A percentile compares a stretch with the other conserved stretches of the same genome.
These are phyloP conservation scores for Aspergillus cristatus DNA, from an alignment of 495 filamentous ascomycete species.

Conservation along the genomic window DNA sequence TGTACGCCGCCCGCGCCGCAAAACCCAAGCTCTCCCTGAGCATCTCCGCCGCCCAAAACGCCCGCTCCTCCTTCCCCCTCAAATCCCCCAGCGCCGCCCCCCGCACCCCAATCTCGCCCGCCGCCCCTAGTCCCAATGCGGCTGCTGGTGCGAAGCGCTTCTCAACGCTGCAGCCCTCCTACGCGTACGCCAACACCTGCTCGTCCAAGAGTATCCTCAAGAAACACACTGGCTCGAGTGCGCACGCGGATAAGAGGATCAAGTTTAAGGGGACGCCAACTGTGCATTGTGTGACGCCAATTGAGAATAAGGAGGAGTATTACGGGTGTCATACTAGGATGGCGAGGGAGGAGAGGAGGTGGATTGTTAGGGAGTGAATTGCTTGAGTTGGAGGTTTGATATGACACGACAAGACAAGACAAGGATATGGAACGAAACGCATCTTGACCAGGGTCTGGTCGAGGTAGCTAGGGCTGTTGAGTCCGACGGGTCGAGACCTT, in stretches of 20 bases:
- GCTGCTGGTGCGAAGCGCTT: slow-evolving; percentile 34
- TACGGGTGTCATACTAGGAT: slow-evolving; percentile 44
- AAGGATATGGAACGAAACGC: too few relatives aligned
- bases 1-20: slow-evolving; percentile 29
- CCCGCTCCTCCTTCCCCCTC: slow-evolving; percentile 30
- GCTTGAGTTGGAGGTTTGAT: not conserved
- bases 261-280: slow-evolving; percentile 39
- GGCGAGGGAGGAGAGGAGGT: slow-evolving; percentile 41
- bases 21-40: slow-evolving; percentile 41
- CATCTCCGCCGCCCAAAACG: slow-evolving; percentile 32
- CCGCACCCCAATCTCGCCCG: slow-evolving; percentile 38
- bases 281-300: slow-evolving; percentile 43
- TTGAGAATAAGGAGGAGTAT: slow-evolving; percentile 45
- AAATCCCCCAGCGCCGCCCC: slow-evolving; percentile 35
- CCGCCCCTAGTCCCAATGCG: slow-evolving; percentile 32
- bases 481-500: too few relatives aligned
- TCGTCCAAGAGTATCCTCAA: slow-evolving; percentile 45
- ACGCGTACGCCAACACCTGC: slow-evolving; percentile 38
- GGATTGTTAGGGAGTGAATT: slow-evolving; percentile 30
- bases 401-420: slow-evolving; percentile 4
- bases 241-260: slow-evolving; percentile 30
- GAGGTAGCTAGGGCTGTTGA: not conserved
- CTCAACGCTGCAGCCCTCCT: slow-evolving; percentile 32
- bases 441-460: not conserved
- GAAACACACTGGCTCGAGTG: slow-evolving; percentile 21